Evolutionary conservation across 1,284 basidiomycete genomes (phyloP).

Genomic region (Boletus semigastroideus): DNA sequence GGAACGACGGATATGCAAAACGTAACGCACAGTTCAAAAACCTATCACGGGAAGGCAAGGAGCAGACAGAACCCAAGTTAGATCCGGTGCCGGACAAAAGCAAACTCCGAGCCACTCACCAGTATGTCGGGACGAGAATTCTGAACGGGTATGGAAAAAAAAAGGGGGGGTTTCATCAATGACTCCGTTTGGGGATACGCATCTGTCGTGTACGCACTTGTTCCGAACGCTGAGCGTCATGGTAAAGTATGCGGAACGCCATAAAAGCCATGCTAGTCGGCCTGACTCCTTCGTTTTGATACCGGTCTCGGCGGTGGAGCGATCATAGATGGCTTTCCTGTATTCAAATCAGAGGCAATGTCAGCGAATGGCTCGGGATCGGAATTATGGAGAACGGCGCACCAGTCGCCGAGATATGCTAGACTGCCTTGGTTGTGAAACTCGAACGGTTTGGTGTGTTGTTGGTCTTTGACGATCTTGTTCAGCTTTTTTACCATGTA

Average conservation of each 20-base stretch:
- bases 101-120: constrained; percentile 42
- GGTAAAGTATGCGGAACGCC: constrained; percentile 80
- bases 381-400: constrained; percentile 32
- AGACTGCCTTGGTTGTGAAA: constrained; percentile 76
- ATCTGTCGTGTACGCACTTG: constrained; percentile 46
- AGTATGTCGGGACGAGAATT: constrained; percentile 72
- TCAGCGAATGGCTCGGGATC: background rate
- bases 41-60: constrained; percentile 7
- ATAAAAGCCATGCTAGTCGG: constrained; percentile 73
- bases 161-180: constrained; percentile 2
- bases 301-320: constrained; percentile 49
- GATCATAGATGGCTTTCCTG: constrained; percentile 79
- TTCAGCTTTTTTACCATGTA: constrained; percentile 74
- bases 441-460: constrained; percentile 51
- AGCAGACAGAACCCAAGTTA: background rate
- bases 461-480: constrained; percentile 48
- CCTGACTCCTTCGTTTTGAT: constrained; percentile 68
- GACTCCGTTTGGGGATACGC: constrained; percentile 4
- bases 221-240: constrained; percentile 78
- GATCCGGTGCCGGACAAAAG: constrained; percentile 14
- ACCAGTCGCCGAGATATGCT: constrained; percentile 80
- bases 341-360: constrained; percentile 2
- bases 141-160: constrained; percentile 32
- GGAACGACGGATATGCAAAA: constrained; percentile 1
- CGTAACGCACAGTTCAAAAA: constrained; percentile 24